Percentiles rank a stretch among this genome's conserved stretches.
These are phyloP conservation scores for Yarrowia sp. DNA, from an alignment of 805 yeast genomes.

Conservation along the genomic window DNA sequence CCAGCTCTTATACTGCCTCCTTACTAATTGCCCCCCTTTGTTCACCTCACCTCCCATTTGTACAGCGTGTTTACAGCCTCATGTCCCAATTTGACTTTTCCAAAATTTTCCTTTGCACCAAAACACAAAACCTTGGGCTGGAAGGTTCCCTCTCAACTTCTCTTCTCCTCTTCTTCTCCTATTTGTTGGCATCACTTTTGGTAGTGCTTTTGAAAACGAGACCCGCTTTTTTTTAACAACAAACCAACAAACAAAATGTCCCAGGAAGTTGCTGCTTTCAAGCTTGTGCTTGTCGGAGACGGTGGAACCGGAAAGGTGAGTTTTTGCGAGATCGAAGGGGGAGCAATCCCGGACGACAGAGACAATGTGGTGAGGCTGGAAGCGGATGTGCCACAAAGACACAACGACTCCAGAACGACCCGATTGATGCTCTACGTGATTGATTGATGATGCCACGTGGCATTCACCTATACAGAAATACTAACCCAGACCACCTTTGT, in stretches of 20 bases:
- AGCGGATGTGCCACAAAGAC: too few relatives aligned
- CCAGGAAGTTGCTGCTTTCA: conserved; percentile 82
- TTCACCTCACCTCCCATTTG: neutral
- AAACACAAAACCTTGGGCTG: neutral
- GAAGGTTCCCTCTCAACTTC: neutral
- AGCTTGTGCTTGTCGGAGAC: conserved; percentile 98
- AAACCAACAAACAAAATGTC: conserved; percentile 33
- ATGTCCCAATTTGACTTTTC: conserved; percentile 5
- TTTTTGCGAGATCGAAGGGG: conserved; percentile 28
- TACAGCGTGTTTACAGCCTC: conserved; percentile 22
- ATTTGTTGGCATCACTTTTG: conserved; percentile 6
- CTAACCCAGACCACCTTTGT: conserved; percentile 82
- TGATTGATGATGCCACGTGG: too few relatives aligned
- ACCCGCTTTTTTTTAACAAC: neutral
- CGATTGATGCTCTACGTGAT: neutral
- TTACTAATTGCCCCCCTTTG: too few relatives aligned
- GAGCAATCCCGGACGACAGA: neutral
- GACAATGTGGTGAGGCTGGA: neutral
- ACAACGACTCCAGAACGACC: too few relatives aligned
- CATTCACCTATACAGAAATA: too few relatives aligned
- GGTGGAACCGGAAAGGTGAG: conserved; percentile 99
- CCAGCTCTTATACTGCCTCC: too few relatives aligned
- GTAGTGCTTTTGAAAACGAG: conserved; percentile 5
- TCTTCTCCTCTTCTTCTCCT: conserved; percentile 23
- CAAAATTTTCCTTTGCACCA: conserved; percentile 20